Evolutionary conservation across 345 rosid genomes (phyloP).

Genomic region (Eucalyptus coolabah): DNA sequence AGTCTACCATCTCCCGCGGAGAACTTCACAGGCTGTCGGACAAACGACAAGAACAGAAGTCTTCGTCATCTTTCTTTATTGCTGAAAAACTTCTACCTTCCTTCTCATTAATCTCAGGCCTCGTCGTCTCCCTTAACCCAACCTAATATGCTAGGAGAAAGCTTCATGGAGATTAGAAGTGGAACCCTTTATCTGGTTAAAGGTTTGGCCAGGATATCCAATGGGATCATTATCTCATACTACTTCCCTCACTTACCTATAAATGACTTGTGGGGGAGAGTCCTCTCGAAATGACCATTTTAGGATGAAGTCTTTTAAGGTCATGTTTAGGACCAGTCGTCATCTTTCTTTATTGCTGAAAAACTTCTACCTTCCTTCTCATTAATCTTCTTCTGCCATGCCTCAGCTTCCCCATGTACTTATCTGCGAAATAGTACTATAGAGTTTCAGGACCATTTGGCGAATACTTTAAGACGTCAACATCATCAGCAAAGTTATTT

Average conservation of each 20-base stretch:
- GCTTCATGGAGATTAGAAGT: no score
- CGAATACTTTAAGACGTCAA: neutral
- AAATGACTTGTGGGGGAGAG: no score
- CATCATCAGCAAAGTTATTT: neutral
- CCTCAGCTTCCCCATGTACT: neutral
- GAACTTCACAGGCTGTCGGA: neutral
- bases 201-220: no score
- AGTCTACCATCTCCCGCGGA: neutral
- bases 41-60: neutral
- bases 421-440: neutral
- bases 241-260: no score
- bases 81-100: neutral
- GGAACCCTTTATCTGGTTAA: no score
- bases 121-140: no score
- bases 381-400: neutral
- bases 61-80: neutral
- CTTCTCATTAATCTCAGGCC: neutral
- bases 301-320: no score
- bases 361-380: neutral
- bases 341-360: neutral
- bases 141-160: no score
- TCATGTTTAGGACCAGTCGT: neutral
- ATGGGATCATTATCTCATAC: no score
- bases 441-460: neutral
- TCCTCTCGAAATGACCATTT: no score